These are phyloP conservation scores for Hansenula sp. DNA, from an alignment of 1,139 yeast species.

Conservation along the genomic window DNA sequence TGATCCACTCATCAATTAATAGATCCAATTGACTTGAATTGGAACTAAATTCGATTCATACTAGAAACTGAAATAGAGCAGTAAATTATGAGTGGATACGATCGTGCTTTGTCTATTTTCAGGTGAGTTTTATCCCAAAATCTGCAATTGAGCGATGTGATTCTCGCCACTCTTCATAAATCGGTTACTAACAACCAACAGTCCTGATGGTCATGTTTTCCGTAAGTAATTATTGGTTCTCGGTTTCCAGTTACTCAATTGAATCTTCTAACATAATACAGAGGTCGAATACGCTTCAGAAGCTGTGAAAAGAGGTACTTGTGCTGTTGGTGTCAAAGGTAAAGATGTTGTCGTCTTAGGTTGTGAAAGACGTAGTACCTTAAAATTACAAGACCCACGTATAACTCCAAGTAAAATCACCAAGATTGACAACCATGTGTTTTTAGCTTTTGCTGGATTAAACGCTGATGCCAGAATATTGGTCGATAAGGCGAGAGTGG, in stretches of 20 bases:
- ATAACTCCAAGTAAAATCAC: slow-evolving; percentile 94
- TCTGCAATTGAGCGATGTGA: too few relatives aligned
- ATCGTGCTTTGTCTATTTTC: slow-evolving; percentile 95
- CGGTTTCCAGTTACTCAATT: too few relatives aligned
- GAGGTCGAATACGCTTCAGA: slow-evolving; percentile 97
- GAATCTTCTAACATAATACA: slow-evolving; percentile 15
- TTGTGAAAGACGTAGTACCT: slow-evolving; percentile 93
- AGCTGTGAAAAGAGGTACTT: slow-evolving; percentile 97
- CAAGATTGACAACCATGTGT: slow-evolving; percentile 84
- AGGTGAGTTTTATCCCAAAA: slow-evolving; percentile 51
- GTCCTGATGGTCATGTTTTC: slow-evolving; percentile 98
- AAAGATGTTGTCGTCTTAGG: slow-evolving; percentile 85
- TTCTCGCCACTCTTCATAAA: slow-evolving; percentile 9
- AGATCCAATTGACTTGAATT: background rate
- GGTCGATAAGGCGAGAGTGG: slow-evolving; percentile 92
- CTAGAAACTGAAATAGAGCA: too few relatives aligned
- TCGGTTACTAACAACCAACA: slow-evolving; percentile 18
- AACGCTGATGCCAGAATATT: slow-evolving; percentile 96
- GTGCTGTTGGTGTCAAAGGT: slow-evolving; percentile 97
- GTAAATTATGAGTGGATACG: slow-evolving; percentile 91
- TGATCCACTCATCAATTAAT: background rate
- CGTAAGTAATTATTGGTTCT: slow-evolving; percentile 58
- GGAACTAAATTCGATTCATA: background rate
- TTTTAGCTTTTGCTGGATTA: slow-evolving; percentile 93
- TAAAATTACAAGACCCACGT: slow-evolving; percentile 93